Conservation (phyloP, 345 rosid genomes). For the Eucalyptus marginata region DNA sequence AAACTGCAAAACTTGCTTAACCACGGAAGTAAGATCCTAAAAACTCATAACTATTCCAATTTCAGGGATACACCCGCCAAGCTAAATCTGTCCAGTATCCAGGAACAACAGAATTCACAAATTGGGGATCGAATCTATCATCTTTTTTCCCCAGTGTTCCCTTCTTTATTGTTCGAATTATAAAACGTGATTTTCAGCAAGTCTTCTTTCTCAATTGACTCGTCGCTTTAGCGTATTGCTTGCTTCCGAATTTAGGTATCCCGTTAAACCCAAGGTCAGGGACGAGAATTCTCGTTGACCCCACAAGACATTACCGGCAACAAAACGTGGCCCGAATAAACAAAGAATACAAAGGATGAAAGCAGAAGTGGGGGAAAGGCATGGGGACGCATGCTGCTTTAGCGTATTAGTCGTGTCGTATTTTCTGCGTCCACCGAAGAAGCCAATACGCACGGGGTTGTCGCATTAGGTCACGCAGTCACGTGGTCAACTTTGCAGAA, state of each 20-base stretch:
- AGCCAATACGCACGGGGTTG: not conserved
- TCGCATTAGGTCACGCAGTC: not conserved
- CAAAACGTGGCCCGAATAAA: not conserved
- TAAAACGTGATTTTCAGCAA: not conserved
- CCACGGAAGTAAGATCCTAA: not conserved
- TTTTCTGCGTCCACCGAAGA: not conserved
- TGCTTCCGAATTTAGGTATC: not conserved
- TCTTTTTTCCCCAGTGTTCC: not conserved
- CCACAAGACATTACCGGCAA: not conserved
- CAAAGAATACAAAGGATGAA: not conserved
- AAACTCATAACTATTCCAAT: not conserved
- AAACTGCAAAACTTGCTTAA: not conserved
- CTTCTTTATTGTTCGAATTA: not conserved
- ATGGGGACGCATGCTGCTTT: not conserved
- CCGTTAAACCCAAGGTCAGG: not conserved
- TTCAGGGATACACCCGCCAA: not conserved
- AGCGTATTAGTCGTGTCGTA: not conserved
- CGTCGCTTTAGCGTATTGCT: not conserved
- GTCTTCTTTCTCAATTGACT: not conserved
- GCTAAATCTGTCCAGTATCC: not conserved
- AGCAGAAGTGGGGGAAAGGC: not conserved
- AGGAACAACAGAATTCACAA: not conserved
- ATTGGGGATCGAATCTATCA: not conserved
- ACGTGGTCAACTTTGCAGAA: not conserved
- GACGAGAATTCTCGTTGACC: not conserved